Evolutionary conservation across 148 eudicot genomes (phyloP).

Genomic region (Fagopyrum esculentum): DNA sequence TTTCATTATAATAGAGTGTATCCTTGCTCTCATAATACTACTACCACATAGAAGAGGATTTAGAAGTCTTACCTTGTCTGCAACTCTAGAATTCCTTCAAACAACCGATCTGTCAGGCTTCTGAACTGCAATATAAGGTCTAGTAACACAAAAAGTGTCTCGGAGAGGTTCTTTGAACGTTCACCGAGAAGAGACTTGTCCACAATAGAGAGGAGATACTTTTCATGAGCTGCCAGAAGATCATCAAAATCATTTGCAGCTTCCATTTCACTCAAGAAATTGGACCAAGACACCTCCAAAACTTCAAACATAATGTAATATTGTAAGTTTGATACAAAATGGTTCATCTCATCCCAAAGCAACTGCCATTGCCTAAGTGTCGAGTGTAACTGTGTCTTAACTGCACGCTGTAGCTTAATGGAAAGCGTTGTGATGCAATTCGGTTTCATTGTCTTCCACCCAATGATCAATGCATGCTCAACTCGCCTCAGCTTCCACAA

Average conservation of each 20-base stretch:
- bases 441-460: conserved; percentile 96
- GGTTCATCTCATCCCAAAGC: conserved; percentile 98
- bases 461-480: conserved; percentile 87
- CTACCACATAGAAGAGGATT: no score
- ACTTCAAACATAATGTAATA: conserved; percentile 99
- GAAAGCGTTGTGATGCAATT: conserved; percentile 70
- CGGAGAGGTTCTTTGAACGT: conserved; percentile 55
- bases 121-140: conserved; percentile 75
- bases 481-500: conserved; percentile 98
- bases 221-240: conserved; percentile 94
- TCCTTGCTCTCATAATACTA: no score
- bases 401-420: conserved; percentile 55
- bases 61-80: conserved; percentile 40
- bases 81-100: conserved; percentile 84
- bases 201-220: conserved; percentile 79
- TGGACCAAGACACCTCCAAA: conserved; percentile 95
- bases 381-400: conserved; percentile 62
- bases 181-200: conserved; percentile 97
- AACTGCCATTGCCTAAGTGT: conserved; percentile 86
- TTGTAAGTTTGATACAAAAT: conserved; percentile 92
- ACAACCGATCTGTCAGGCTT: conserved; percentile 84
- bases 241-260: conserved; percentile 95
- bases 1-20: no score
- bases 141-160: conserved; percentile 67
- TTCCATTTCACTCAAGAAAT: conserved; percentile 81